phyloP scores from a whole-genome alignment of 2,329 filamentous ascomycete genomes.

The Beauveria scarabaeidicola region DNA sequence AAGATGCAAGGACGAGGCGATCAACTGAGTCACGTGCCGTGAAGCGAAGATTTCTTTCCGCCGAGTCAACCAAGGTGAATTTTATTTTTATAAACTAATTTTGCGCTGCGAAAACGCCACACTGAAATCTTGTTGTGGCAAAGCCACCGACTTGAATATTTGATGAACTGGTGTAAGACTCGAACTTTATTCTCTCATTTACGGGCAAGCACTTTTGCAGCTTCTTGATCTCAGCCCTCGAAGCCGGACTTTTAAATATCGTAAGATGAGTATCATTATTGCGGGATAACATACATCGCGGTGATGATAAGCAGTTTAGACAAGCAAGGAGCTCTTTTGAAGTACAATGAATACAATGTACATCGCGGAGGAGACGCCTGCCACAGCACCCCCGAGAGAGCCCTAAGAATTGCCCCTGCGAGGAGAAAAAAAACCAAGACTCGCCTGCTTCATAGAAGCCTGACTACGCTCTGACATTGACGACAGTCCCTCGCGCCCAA shows the following conservation, averaged over 20 bases:
- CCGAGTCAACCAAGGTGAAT: too few relatives aligned
- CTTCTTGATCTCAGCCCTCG: background rate
- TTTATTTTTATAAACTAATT: too few relatives aligned
- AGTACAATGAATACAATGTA: background rate
- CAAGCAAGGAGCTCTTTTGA: background rate
- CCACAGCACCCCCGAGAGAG: background rate
- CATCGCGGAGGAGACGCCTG: background rate
- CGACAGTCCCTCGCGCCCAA: too few relatives aligned
- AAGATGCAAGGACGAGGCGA: background rate
- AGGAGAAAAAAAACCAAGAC: background rate
- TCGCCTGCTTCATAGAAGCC: background rate
- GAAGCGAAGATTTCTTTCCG: background rate
- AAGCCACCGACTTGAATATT: too few relatives aligned
- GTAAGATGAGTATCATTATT: background rate
- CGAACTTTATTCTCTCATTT: background rate
- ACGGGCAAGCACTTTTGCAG: background rate
- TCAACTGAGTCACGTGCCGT: constrained; percentile 3
- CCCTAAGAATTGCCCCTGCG: background rate
- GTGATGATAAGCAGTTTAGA: background rate
- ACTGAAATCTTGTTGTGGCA: background rate
- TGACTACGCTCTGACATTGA: too few relatives aligned
- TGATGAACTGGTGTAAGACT: too few relatives aligned
- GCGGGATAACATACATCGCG: background rate
- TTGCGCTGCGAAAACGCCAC: too few relatives aligned
- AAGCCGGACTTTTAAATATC: background rate